Evolutionary conservation across 768 basidiomycete species (phyloP), one percentile per base, ranked within the genome.

Genomic region (Rhodosporidiobolus sp.): DNA sequence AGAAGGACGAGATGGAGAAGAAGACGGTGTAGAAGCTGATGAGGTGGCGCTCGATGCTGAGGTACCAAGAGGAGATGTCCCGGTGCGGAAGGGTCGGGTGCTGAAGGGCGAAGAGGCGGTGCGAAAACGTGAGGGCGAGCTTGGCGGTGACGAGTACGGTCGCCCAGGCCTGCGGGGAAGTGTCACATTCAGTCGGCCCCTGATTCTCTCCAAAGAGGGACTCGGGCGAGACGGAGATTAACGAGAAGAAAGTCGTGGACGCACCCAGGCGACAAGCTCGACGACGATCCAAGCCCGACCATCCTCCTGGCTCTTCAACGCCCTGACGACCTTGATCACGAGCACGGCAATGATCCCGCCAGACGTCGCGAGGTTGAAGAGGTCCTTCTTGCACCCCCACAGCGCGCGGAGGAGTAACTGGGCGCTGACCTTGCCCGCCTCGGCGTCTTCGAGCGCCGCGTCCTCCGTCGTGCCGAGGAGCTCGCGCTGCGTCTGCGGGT

Each of bases 1-100:
- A 65, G 58, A 79, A 72, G n/a, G 67, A 63, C 10, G 76, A n/a
- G n/a, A 77, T 10, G 32, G 61, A 48, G 68, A 71, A 67, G 50
- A 59, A 48, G 46, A 72, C 19, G 52, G 76, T 26, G 63, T 35
- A 57, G 63, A 71, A 78, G 1, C 75, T 65, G 16, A 72, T 77
- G 67, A 77, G 28, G 65, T 77, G 77, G 30, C 43, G 55, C 28
- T 73, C 65, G 52, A 79, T 65, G 12, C 62, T 58, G 11, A 50
- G 58, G 61, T 67, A 70, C 20, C 54, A 57, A 14, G 60, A 46
- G 4, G 70, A 59, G 24, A 71, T 30, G 24, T 64, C 20, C 38
- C 65, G 67, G 50, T 65, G 69, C 38, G 69, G 63, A 0, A 61
- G 34, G 5, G 35, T 17, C 17, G 70, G 70, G 34, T 54, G 66